Evolutionary conservation across 2,329 filamentous ascomycete genomes (phyloP), one percentile per base, ranked within the genome.

Genomic region (Pestalotiopsis sp.): DNA sequence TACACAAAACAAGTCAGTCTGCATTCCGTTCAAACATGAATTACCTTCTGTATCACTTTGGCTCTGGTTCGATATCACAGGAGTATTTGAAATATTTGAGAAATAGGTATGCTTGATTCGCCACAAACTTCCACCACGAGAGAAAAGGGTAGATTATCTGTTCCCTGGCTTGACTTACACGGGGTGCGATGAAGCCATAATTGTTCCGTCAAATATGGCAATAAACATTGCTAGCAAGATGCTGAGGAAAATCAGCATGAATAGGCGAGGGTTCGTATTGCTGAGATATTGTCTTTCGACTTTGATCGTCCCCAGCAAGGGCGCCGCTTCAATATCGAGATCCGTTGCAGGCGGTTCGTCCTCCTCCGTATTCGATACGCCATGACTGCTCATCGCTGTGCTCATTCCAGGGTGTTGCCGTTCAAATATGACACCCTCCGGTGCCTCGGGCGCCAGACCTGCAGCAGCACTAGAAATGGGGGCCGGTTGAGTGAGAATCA

Each of bases 171-270:
- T 49, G 41, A 49, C 41, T n/a, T 49, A 49, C 41, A 93, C 91
- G 0, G 93, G 92, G 78, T 96, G 93, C 58, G 87, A 91, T 2
- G 92, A 93, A 4, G 92, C 92, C 92, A 95, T 94, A 72, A 95
- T 87, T 3, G 92, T 95, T 11, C 88, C 87, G 82, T 95, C 93
- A 75, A 95, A 95, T 77, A 85, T 89, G 41, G 83, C 81, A 17
- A 90, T 82, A 70, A 91, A 87, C 74, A 88, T 87, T 4, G 84
- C 83, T n/a, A 85, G 76, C 70, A 91, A 79, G 61, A 92, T 83
- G 64, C 87, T 86, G 5, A 80, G 72, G 75, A 92, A 92, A 68
- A 92, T 87, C 70, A 88, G 75, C 85, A 88, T 90, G 80, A 93
- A 92, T 36, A 85, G 82, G 5, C 80, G 77, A 39, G 77, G 78